Base-by-base conservation (phyloP, 768 basidiomycete genomes). In the Austroboletus eburneus region DNA sequence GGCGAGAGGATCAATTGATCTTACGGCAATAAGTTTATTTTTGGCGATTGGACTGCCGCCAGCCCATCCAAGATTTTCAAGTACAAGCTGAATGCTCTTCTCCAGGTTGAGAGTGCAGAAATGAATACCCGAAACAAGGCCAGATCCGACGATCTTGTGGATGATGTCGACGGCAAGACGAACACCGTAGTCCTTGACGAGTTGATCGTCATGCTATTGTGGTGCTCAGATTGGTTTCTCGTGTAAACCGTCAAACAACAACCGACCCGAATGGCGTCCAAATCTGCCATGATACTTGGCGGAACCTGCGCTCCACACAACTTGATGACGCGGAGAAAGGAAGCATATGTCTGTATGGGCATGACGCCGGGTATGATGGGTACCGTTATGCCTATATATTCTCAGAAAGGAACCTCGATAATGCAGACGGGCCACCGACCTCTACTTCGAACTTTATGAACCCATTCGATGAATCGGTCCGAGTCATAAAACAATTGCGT, bases 401-500 rank as follows among this genome's bases (percentile, higher is more conserved):
- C 29, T 63, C 24, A 59, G 52, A 12, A 44, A 20, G 42, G 16
- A 25, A 10, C 42, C 20, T 27, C 2, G 22, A n/a, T 32, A 17
- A 14, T 29, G 25, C 14, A 17, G 14, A 39, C 24, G 10, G 21
- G 9, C 18, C 25, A 38, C 76, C 32, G 49, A 91, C 93, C 94
- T 66, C 72, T 81, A 16, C 68, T 71, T 49, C 92, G 73, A 39
- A 93, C 78, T 59, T 78, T 81, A 57, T 73, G 66, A 20, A 85
- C 66, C 96, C 96, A 99, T 14, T 68, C 58, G 24, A 91, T 65
- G 69, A 96, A 98, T 14, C 77, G 76, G 40, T 92, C 83, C n/a
- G 87, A 80, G 61, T 99, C 95, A 68, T 98, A 99, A 68, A 99
- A 99, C 6, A 98, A 73, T 58, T 99, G 96, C 0, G 96, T 98